Base-by-base conservation (phyloP, 2,329 filamentous ascomycete species). In the Tolypocladium paradoxum region DNA sequence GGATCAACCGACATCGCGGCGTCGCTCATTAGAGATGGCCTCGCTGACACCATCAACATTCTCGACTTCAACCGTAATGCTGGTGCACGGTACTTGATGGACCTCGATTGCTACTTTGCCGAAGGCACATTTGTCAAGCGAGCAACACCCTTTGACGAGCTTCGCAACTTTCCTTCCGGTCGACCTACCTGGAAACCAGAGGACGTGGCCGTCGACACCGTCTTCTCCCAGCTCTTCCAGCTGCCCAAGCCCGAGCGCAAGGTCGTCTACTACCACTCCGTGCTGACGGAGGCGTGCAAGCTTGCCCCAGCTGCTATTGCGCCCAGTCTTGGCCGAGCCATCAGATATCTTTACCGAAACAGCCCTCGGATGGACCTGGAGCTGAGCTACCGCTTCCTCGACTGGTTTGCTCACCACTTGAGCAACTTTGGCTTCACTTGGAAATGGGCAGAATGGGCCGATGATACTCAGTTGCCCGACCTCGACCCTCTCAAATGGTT, bases 381-480 rank as follows among this genome's bases (percentile, higher is more conserved):
- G 70, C 74, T 99, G 45, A 80, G 77, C 53, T 87, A 91, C 63
- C 83, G 93, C 29, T 97, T 97, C 71, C 77, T 96, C 65, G 92
- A 97, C 68, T 99, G 93, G 93, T 99, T 99, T 65, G 82, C 92
- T 20, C 93, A 99, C 68, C 93, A 99, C 73, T 74, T 99, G 60
- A 96, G 91, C 73, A 99, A 99, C 73, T 99, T 99, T 66, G 93
- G 95, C 51, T 99, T 97, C 68, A 93, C 93, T 11, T 99, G 93
- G 93, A 97, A 97, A 71, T 99, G 93, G 93, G 85, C 87, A 18
- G 93, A 99, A 72, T 99, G 93, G 93, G 79, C 88, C 48, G 89
- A 91, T 18, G 90, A 97, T 65, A 83, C 96, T 18, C 78, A 83
- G 45, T 78, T 95, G 29, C 81, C 88, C 0, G 76, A 85, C 55